Evolutionary conservation across 345 rosid species (phyloP).

Genomic region (Arabidopsis suecica): DNA sequence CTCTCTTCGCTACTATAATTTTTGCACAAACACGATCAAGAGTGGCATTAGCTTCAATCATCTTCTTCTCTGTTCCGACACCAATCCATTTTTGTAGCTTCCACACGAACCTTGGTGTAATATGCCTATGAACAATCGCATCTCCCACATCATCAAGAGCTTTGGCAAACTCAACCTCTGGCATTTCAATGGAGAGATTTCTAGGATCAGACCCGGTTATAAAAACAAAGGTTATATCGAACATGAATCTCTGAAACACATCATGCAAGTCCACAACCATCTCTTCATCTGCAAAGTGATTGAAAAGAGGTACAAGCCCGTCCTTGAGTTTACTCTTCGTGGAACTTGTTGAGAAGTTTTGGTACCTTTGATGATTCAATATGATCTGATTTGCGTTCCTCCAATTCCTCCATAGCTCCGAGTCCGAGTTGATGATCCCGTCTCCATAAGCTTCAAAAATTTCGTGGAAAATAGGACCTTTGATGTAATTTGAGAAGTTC

Average conservation of each 20-base stretch:
- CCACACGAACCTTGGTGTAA: neutral
- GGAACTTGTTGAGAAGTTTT: neutral
- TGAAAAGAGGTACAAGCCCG: neutral
- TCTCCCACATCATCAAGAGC: neutral
- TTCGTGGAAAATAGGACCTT: neutral
- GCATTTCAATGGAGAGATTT: slow-evolving; percentile 5
- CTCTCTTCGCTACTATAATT: neutral
- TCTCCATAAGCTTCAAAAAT: neutral
- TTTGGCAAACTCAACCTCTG: neutral
- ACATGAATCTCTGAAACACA: slow-evolving; percentile 6
- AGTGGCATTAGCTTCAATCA: neutral
- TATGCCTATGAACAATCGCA: neutral
- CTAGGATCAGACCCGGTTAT: neutral
- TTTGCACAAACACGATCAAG: neutral
- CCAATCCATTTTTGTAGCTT: neutral
- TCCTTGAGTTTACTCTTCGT: neutral
- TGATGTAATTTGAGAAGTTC: neutral
- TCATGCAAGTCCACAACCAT: neutral
- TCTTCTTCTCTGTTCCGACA: neutral
- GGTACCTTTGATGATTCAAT: neutral
- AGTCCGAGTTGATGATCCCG: neutral
- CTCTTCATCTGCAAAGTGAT: neutral
- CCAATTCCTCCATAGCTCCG: neutral
- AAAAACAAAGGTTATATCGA: neutral
- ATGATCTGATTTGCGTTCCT: neutral